A percentile compares a stretch with the other conserved stretches of the same genome.
Conservation (phyloP, 192 early-diverging fungal genomes). For the Coemansia umbellata region DNA sequence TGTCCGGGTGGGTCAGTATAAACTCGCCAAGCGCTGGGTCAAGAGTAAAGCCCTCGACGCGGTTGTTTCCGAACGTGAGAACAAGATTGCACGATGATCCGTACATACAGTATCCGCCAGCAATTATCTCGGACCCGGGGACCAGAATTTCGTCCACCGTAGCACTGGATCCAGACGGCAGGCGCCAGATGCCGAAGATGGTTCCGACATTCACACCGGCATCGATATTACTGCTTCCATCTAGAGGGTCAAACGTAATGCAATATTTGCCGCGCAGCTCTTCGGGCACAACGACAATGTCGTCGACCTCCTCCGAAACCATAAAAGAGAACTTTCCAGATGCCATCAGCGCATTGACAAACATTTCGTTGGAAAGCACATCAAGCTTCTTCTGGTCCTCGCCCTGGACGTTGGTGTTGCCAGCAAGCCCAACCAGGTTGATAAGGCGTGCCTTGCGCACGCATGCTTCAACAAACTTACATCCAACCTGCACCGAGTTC, state of each 20-base stretch:
- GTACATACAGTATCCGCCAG: slow-evolving; percentile 97
- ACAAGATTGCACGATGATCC: slow-evolving; percentile 83
- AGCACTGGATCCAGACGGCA: slow-evolving; percentile 53
- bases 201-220: slow-evolving; percentile 98
- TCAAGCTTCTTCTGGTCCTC: slow-evolving; percentile 98
- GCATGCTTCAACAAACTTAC: slow-evolving; percentile 96
- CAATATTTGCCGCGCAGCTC: slow-evolving; percentile 82
- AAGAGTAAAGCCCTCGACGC: slow-evolving; percentile 93
- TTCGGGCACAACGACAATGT: slow-evolving; percentile 83
- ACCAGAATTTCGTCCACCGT: slow-evolving; percentile 77
- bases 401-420: slow-evolving; percentile 84
- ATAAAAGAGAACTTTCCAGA: slow-evolving; percentile 89
- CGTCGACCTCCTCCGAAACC: slow-evolving; percentile 96
- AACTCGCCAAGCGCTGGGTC: slow-evolving; percentile 97
- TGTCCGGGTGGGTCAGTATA: slow-evolving; percentile 93
- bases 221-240: slow-evolving; percentile 97
- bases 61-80: slow-evolving; percentile 69
- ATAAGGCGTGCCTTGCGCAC: slow-evolving; percentile 95
- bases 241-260: slow-evolving; percentile 97
- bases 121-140: slow-evolving; percentile 87
- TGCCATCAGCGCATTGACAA: slow-evolving; percentile 87
- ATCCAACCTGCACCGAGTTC: slow-evolving; percentile 84
- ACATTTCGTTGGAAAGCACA: slow-evolving; percentile 96
- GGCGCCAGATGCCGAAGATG: slow-evolving; percentile 96
- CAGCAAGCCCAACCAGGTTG: slow-evolving; percentile 91